Base-by-base conservation (phyloP, 768 basidiomycete genomes). In the Podaxis mareebaensis region DNA sequence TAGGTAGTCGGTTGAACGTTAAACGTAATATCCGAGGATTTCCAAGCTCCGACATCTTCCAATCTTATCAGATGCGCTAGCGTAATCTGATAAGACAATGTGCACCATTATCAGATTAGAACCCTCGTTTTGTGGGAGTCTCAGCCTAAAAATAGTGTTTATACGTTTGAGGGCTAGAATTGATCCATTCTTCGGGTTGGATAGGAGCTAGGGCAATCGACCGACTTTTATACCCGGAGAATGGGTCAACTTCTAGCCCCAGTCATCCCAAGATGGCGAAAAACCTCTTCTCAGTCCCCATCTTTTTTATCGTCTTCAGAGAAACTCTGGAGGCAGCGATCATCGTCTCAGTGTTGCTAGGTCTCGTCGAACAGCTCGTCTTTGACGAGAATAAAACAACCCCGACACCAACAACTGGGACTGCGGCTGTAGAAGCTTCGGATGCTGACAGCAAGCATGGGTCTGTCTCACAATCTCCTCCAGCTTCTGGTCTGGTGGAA, bases 301-400 rank as follows among this genome's bases (percentile, higher is more conserved):
- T 98, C 68, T 97, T 95, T 81, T 95, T 98, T 84, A 95, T 97
- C 77, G 88, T 96, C 77, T 95, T 96, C 75, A 86, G 95, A 72
- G 95, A 97, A 83, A 91, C 93, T 4, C 83, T 97, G 66, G 95
- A 97, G 80, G 92, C 94, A 3, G 87, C 87, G 48, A 91, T 98
- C 79, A 93, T 99, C 81, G 78, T 97, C 73, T 92, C 93, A 5
- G 93, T 96, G 62, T 85, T 99, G 53, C 89, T 96, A 58, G 88
- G 92, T 66, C 87, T 98, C 65, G 91, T 93, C n/a, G 88, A 96
- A 70, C 94, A 96, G 67, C 86, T 95, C 66, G 83, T 91, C 4
- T 73, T 79, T 54, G 77, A 79, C 1, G 78, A 78, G 59, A 62
- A 71, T 2, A 68, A 36, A 67, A 67, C 17, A 57, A 68, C n/a